These are phyloP conservation scores for Mycena latifolia DNA, from an alignment of 768 basidiomycete species.

Conservation along the genomic window DNA sequence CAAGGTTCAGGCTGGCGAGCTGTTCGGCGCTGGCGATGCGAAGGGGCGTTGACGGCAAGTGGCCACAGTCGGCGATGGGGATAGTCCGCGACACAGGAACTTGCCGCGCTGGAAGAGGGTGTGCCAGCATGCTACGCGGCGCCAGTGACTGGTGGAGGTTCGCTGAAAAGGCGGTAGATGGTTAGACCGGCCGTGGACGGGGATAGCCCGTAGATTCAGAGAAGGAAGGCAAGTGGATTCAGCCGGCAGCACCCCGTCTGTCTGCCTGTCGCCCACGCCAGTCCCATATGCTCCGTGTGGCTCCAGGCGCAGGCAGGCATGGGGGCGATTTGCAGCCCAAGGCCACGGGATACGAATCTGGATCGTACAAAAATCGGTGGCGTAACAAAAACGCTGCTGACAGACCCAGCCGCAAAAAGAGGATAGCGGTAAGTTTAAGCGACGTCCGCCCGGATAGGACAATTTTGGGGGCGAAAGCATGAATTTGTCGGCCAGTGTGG, in stretches of 20 bases:
- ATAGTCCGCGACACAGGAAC: conserved; percentile 16
- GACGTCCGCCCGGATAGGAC: too few relatives aligned
- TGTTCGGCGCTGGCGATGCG: neutral
- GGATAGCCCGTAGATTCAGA: conserved; percentile 19
- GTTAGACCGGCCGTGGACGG: neutral
- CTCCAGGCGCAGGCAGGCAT: neutral
- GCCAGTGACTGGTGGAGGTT: too few relatives aligned
- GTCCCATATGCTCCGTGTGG: conserved; percentile 16
- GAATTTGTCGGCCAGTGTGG: too few relatives aligned
- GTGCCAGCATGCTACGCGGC: conserved; percentile 5
- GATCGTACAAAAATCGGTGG: conserved; percentile 11
- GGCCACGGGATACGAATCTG: conserved; percentile 21
- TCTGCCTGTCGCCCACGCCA: conserved; percentile 3
- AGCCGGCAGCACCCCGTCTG: neutral
- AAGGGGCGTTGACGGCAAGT: conserved; percentile 26
- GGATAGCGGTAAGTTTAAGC: too few relatives aligned
- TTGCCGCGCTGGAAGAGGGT: conserved; percentile 12
- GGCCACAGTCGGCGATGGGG: conserved; percentile 23
- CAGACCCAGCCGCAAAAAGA: neutral
- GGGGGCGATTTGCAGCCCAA: neutral
- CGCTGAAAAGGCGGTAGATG: too few relatives aligned
- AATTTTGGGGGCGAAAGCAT: too few relatives aligned
- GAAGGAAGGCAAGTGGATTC: too few relatives aligned
- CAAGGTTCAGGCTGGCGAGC: conserved; percentile 13
- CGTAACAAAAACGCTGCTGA: conserved; percentile 13